Evolutionary conservation across 2,329 filamentous ascomycete genomes (phyloP).

Genomic region (Ophiostoma fasciatum): DNA sequence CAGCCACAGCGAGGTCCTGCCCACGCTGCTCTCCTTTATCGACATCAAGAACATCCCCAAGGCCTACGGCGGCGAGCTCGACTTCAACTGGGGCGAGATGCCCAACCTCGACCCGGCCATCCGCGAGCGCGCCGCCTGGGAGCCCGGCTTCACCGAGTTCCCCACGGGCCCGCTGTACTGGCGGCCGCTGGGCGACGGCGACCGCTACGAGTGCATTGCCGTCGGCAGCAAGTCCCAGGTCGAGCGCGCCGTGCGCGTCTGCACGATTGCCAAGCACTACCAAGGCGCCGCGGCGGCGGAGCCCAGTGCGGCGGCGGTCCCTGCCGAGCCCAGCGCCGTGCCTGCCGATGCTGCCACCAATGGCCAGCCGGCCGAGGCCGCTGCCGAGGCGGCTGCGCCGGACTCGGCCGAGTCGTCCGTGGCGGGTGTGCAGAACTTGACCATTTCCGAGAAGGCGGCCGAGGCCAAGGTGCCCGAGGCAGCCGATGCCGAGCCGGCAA

Average conservation of each 20-base stretch:
- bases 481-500: background rate
- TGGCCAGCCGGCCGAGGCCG: slow-evolving; percentile 8
- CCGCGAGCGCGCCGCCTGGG: slow-evolving; percentile 34
- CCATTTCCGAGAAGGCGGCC: slow-evolving; percentile 7
- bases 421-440: slow-evolving; percentile 4
- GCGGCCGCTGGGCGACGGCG: slow-evolving; percentile 32
- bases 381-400: background rate
- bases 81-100: slow-evolving; percentile 66
- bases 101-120: slow-evolving; percentile 55
- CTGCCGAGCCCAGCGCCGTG: slow-evolving; percentile 1
- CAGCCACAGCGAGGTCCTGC: slow-evolving; percentile 52
- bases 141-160: slow-evolving; percentile 36
- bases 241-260: slow-evolving; percentile 31
- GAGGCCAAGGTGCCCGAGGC: background rate
- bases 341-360: slow-evolving; percentile 1
- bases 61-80: slow-evolving; percentile 74
- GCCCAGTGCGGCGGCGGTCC: background rate
- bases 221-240: slow-evolving; percentile 32
- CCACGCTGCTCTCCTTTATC: slow-evolving; percentile 69
- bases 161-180: slow-evolving; percentile 43
- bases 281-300: slow-evolving; percentile 12
- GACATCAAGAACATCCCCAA: slow-evolving; percentile 72
- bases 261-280: slow-evolving; percentile 32
- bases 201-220: slow-evolving; percentile 35
- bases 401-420: background rate